Base-by-base conservation (phyloP, 139 green algal species). In the Picochlorum sp. region DNA sequence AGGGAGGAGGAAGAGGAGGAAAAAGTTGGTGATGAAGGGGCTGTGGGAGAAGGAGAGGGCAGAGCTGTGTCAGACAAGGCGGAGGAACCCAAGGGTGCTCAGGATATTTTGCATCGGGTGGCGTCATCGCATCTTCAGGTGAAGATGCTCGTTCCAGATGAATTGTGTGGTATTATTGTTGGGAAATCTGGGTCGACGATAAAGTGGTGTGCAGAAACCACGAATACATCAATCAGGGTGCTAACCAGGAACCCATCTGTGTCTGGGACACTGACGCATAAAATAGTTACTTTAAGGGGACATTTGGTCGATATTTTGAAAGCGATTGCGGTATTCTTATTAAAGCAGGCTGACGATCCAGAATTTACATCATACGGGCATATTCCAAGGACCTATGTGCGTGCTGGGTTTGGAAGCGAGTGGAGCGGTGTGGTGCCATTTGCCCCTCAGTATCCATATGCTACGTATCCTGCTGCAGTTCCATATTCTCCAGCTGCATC, bases 101-200 rank as follows among this genome's bases (percentile, higher is more conserved):
- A 41, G 34, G 34, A 41, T 41, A 41, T 41, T 13, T 41, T 41
- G 34, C 34, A 41, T 41, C 34, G 34, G 34, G 34, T 41, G 34
- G 34, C 34, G 14, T 55, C 18, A 13, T 55, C 18, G 14, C 70
- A 56, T 21, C 62, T 64, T 16, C 18, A 21, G 63, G 23, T 90
- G 10, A 73, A 77, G 4, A 61, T 95, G 21, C 68, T 95, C 24
- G 81, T 95, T 28, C 87, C 88, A 3, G 74, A 87, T 55, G 52
- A 60, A 8, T 67, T 88, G 20, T 95, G 88, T 57, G 87, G 87
- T 4, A 76, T 73, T 23, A 81, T 95, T 65, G 90, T 95, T 50
- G 87, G 87, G 24, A 86, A 86, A 64, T 74, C 71, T 15, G 87
- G 87, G 11, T 70, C 77, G 18, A 95, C 84, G 45, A 89, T 95